A percentile compares a stretch with the other conserved stretches of the same genome.
Evolutionary conservation across 2,329 filamentous ascomycete species (phyloP).

Genomic region (Didymella exigua): DNA sequence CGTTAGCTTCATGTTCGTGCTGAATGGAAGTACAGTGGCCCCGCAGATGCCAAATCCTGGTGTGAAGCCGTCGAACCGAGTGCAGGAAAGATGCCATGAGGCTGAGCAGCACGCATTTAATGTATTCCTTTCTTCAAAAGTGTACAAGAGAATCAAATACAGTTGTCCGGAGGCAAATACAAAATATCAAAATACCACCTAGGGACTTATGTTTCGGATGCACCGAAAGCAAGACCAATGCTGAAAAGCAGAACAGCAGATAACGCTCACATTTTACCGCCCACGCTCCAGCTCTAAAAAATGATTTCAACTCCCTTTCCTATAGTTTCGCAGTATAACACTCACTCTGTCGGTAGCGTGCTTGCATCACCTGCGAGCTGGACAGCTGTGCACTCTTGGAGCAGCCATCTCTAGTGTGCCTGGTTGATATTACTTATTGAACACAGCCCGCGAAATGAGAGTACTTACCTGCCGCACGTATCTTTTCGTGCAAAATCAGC

Average conservation of each 20-base stretch:
- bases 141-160: not conserved
- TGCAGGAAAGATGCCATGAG: not conserved
- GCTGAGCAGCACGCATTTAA: not conserved
- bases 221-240: not conserved
- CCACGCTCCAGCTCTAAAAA: constrained; percentile 16
- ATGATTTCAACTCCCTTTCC: not conserved
- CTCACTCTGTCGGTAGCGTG: constrained; percentile 14
- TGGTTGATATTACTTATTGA: constrained; percentile 46
- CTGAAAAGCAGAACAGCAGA: constrained; percentile 5
- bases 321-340: constrained; percentile 6
- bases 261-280: constrained; percentile 8
- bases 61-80: not conserved
- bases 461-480: constrained; percentile 73
- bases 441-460: not conserved
- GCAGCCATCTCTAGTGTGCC: constrained; percentile 79
- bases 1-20: not conserved
- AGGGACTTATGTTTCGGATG: not conserved
- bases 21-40: not conserved
- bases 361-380: constrained; percentile 18
- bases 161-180: not conserved
- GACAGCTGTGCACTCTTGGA: constrained; percentile 58
- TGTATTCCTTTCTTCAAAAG: not conserved
- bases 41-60: not conserved
- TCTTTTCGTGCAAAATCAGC: constrained; percentile 79
- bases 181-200: not conserved